Evolutionary conservation across 441 rosid species (phyloP).

Genomic region (Erodium trifolium): DNA sequence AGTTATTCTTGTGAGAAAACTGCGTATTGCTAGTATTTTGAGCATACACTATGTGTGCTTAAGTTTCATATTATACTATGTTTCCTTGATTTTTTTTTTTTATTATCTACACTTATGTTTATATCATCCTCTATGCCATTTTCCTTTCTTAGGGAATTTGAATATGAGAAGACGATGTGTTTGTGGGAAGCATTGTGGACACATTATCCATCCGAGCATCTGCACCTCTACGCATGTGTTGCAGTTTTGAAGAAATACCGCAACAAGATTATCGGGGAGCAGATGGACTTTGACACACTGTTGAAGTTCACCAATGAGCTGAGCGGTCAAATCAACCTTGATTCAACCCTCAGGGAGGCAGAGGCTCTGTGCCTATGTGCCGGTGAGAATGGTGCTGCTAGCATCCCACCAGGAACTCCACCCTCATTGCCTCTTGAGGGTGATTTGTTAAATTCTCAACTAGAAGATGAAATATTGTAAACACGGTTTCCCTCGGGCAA

Average conservation of each 20-base stretch:
- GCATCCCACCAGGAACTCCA: slow-evolving; percentile 84
- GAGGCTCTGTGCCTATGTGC: too few species aligned
- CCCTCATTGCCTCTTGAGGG: slow-evolving; percentile 55
- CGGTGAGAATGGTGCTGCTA: too few species aligned
- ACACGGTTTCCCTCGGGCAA: slow-evolving; percentile 11
- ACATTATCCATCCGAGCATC: slow-evolving; percentile 46
- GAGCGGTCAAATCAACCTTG: slow-evolving; percentile 65
- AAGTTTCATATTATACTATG: not conserved
- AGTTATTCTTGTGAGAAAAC: not conserved
- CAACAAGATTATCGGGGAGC: slow-evolving; percentile 74
- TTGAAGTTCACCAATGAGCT: slow-evolving; percentile 31
- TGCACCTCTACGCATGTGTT: slow-evolving; percentile 80
- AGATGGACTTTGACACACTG: slow-evolving; percentile 95
- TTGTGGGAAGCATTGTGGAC: slow-evolving; percentile 15
- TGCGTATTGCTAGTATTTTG: not conserved
- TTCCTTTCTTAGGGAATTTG: slow-evolving; percentile 56
- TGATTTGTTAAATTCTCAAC: slow-evolving; percentile 47
- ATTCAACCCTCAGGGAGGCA: slow-evolving; percentile 38
- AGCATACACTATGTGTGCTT: not conserved
- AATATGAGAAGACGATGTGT: slow-evolving; percentile 65
- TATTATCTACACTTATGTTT: not conserved
- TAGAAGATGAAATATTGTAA: slow-evolving; percentile 65
- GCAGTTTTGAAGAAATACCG: slow-evolving; percentile 88
- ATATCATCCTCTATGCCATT: slow-evolving; percentile 11
- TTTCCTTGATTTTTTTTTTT: not conserved